A percentile compares a stretch with the other conserved stretches of the same genome.
phyloP scores from a whole-genome alignment of 169 alveolate species.

The Cryptosporidium xiaoi region DNA sequence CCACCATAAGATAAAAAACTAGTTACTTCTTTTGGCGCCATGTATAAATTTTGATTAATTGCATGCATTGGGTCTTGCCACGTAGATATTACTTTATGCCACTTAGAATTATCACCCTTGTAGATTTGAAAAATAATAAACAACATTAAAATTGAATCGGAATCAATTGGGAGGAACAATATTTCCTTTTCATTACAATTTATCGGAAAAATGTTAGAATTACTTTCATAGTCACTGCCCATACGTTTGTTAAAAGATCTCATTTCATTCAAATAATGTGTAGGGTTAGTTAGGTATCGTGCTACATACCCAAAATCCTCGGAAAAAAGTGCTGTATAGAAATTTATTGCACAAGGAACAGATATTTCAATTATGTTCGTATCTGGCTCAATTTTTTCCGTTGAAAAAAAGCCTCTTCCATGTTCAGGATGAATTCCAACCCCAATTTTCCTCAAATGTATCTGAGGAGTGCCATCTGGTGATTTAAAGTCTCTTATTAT shows the following conservation, averaged over 20 bases:
- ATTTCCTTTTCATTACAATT: not conserved
- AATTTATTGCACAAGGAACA: conserved; percentile 2
- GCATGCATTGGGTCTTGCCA: conserved; percentile 58
- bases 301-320: conserved; percentile 62
- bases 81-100: conserved; percentile 35
- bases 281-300: conserved; percentile 58
- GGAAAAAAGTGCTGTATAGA: conserved; percentile 50
- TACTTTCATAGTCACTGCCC: not conserved
- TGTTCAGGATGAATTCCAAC: conserved; percentile 28
- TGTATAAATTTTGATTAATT: conserved; percentile 53
- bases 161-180: conserved; percentile 47
- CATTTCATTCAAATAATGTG: conserved; percentile 35
- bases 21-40: conserved; percentile 73
- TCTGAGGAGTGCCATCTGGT: not conserved
- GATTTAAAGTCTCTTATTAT: conserved; percentile 15
- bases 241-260: not conserved
- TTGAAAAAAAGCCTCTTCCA: conserved; percentile 60
- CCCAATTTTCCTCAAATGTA: conserved; percentile 23
- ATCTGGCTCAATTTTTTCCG: conserved; percentile 44
- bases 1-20: conserved; percentile 57
- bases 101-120: conserved; percentile 47
- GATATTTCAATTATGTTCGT: conserved; percentile 43
- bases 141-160: conserved; percentile 39
- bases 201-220: conserved; percentile 1
- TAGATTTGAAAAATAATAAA: conserved; percentile 32